Conservation (phyloP, 108 stramenopile species). For the Heterococcus sp. region DNA sequence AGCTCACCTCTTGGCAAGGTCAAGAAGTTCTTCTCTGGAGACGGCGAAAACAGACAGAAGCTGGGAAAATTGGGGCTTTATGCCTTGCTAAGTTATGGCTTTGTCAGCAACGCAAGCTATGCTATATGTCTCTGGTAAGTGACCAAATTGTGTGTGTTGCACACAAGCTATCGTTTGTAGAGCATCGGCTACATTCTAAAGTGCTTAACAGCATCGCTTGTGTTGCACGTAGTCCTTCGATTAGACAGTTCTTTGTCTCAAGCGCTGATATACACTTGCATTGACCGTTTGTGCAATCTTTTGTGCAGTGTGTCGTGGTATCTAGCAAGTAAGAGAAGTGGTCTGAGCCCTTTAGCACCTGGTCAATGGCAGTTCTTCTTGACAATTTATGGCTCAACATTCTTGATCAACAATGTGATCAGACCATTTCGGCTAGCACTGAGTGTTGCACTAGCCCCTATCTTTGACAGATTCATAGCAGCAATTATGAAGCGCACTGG, state of each 20-base stretch:
- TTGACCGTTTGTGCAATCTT: not conserved
- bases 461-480: constrained; percentile 23
- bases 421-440: constrained; percentile 60
- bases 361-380: constrained; percentile 81
- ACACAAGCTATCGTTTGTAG: too few relatives aligned
- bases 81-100: constrained; percentile 77
- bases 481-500: constrained; percentile 18
- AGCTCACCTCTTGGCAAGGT: too few relatives aligned
- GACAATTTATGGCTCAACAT: constrained; percentile 78
- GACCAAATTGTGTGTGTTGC: too few relatives aligned
- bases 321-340: constrained; percentile 18
- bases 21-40: constrained; percentile 32
- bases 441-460: constrained; percentile 11
- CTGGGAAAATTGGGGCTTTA: constrained; percentile 74
- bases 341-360: constrained; percentile 74
- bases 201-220: too few relatives aligned
- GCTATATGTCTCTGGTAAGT: constrained; percentile 62
- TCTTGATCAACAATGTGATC: constrained; percentile 73
- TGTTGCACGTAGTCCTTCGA: too few relatives aligned
- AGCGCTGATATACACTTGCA: too few relatives aligned
- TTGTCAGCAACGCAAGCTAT: constrained; percentile 76
- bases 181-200: too few relatives aligned
- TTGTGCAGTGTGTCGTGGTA: not conserved
- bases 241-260: too few relatives aligned
- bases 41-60: constrained; percentile 56